phyloP scores from a whole-genome alignment of 495 filamentous ascomycete species.

The Choiromyces venosus region DNA sequence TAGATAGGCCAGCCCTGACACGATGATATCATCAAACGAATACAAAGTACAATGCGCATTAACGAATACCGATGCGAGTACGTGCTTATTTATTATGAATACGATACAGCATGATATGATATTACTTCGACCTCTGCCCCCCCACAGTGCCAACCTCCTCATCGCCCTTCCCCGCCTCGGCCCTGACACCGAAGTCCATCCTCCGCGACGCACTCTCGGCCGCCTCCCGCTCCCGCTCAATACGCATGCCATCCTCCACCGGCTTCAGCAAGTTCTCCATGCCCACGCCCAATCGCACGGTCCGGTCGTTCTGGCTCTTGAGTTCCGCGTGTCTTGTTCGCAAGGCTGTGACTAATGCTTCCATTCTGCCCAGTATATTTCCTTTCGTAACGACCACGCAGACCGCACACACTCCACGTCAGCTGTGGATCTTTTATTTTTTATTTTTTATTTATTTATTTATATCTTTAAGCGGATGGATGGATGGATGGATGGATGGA shows the following conservation, averaged over 20 bases:
- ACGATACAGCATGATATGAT: neutral
- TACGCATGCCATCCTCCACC: constrained; percentile 39
- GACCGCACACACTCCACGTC: constrained; percentile 1
- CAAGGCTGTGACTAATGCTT: constrained; percentile 32
- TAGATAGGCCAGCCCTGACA: neutral
- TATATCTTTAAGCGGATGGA: neutral
- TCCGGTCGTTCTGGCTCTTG: constrained; percentile 35
- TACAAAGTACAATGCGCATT: neutral
- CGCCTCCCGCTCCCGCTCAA: constrained; percentile 34
- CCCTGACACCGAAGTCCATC: constrained; percentile 12
- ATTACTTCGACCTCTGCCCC: constrained; percentile 15
- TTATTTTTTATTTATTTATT: neutral
- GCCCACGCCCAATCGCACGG: constrained; percentile 31
- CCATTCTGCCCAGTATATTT: constrained; percentile 31
- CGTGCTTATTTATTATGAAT: neutral
- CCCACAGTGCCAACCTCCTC: constrained; percentile 19
- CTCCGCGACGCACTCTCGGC: constrained; percentile 29
- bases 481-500: too few species aligned
- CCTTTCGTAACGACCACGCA: neutral
- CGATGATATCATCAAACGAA: neutral
- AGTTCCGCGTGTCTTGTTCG: constrained; percentile 34
- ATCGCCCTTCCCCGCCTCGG: constrained; percentile 17
- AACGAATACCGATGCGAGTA: neutral
- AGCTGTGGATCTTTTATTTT: constrained; percentile 9
- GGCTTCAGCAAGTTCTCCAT: constrained; percentile 39